phyloP scores from a whole-genome alignment of 495 filamentous ascomycete species.

The Daldinia grandis region DNA sequence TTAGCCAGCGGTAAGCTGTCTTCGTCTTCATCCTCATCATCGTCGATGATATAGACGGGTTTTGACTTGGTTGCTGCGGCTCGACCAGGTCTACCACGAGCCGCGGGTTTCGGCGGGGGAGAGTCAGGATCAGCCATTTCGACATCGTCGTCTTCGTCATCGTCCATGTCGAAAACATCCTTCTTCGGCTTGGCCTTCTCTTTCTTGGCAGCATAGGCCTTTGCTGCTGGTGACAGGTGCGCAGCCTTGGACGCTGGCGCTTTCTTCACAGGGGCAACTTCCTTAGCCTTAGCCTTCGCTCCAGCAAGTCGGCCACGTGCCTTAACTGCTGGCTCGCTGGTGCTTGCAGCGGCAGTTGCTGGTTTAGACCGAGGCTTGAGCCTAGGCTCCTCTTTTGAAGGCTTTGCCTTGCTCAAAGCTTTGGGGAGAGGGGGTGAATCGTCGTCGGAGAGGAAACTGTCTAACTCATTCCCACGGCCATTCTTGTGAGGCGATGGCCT shows the following conservation, averaged over 20 bases:
- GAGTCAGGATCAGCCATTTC: slow-evolving; percentile 52
- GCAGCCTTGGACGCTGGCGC: slow-evolving; percentile 45
- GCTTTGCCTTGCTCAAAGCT: slow-evolving; percentile 48
- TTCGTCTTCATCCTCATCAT: slow-evolving; percentile 57
- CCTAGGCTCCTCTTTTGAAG: slow-evolving; percentile 50
- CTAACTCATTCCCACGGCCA: slow-evolving; percentile 66
- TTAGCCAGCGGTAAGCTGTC: slow-evolving; percentile 27
- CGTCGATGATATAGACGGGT: slow-evolving; percentile 52
- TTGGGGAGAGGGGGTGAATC: slow-evolving; percentile 54
- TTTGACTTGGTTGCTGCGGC: slow-evolving; percentile 55
- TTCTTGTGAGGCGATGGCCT: slow-evolving; percentile 61
- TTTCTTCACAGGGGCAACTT: slow-evolving; percentile 48
- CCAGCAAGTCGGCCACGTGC: slow-evolving; percentile 58
- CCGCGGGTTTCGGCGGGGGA: slow-evolving; percentile 52
- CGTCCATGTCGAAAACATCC: slow-evolving; percentile 54
- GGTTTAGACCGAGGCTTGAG: slow-evolving; percentile 53
- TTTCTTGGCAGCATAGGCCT: slow-evolving; percentile 80
- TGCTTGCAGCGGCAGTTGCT: slow-evolving; percentile 39
- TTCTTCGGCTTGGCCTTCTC: slow-evolving; percentile 67
- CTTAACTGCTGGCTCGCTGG: slow-evolving; percentile 51
- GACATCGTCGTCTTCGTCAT: slow-evolving; percentile 52
- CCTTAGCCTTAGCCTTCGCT: slow-evolving; percentile 57
- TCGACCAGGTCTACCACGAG: slow-evolving; percentile 54
- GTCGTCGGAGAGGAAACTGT: slow-evolving; percentile 70
- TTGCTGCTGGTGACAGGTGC: slow-evolving; percentile 76